Base-by-base conservation (phyloP, 495 filamentous ascomycete species). In the Penicillium lagena region DNA sequence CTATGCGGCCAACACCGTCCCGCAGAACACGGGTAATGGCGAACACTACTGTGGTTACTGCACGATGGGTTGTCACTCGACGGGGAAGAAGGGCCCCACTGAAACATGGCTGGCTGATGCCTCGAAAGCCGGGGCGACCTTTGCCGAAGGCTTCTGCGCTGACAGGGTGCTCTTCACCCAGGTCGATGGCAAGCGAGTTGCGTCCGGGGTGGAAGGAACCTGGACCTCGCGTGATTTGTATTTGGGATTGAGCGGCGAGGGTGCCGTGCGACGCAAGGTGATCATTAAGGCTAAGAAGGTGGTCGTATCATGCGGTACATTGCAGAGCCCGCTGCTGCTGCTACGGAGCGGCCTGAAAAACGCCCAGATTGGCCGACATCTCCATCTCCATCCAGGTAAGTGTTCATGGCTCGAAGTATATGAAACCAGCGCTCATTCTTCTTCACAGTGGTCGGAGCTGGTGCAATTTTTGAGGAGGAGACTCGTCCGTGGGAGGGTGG, bases 1-100 rank as follows among this genome's bases (percentile, higher is more conserved):
- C 1, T 94, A 82, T 64, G 56, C 73, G 15, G 80, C 81, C 7
- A 81, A 82, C 29, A 57, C 74, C 6, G 82, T 88, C 0, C 89
- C 89, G 5, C 87, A 91, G 56, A 96, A 96, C 52, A 86, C 80
- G 2, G 85, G 82, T 2, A 54, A 64, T 40, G 77, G 76, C 1
- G 66, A 73, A 1, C 90, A 95, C 56, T 77, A 85, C 48, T 89
- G 85, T 53, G 88, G 90, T 2, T 79, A 87, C 54, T 96, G 90
- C 60, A 78, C 77, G 4, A 54, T 86, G 45, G 90, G 90, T 7
- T 96, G 90, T 56, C 76, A 78, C 6, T 69, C 73, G 0, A 76
- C 71, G 13, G 79, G 81, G 49, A 95, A 95, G 55, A 82, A 88
- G 62, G 87, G 87, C 0, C 87, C 90, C 0, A 81, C 77, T 1